Conservation (phyloP, 495 filamentous ascomycete species). For the Aspergillus bridgeri region DNA sequence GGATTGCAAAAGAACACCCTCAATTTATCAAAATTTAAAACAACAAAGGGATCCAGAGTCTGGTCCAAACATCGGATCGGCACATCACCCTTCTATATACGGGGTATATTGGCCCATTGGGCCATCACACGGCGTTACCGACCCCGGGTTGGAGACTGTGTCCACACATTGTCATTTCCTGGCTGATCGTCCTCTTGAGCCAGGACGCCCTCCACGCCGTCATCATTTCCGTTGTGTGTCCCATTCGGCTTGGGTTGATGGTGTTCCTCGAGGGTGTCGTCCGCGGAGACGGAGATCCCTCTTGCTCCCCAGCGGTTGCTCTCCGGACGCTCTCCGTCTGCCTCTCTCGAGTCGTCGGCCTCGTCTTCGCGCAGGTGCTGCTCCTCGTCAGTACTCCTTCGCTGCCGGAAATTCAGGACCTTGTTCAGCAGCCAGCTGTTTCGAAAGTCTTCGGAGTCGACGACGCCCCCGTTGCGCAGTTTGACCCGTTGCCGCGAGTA, state of each 20-base stretch:
- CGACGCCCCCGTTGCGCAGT: slow-evolving; percentile 82
- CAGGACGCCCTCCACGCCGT: slow-evolving; percentile 25
- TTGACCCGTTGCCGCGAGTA: slow-evolving; percentile 91
- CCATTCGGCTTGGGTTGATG: slow-evolving; percentile 27
- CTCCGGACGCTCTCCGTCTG: slow-evolving; percentile 22
- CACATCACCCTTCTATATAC: background rate
- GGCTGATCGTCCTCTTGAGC: slow-evolving; percentile 19
- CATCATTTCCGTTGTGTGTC: slow-evolving; percentile 13
- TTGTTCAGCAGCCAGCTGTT: slow-evolving; percentile 70
- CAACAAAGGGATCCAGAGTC: background rate
- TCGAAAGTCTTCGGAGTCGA: slow-evolving; percentile 87
- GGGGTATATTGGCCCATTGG: background rate
- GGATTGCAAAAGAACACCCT: background rate
- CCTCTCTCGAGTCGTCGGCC: slow-evolving; percentile 17
- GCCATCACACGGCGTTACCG: background rate
- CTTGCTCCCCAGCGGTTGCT: slow-evolving; percentile 68
- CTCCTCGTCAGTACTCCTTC: slow-evolving; percentile 32
- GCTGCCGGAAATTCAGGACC: slow-evolving; percentile 38
- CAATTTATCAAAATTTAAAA: background rate
- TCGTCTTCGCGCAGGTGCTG: slow-evolving; percentile 41
- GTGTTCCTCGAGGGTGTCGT: slow-evolving; percentile 63
- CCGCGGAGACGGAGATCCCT: slow-evolving; percentile 77
- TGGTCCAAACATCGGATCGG: background rate
- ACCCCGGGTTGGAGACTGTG: background rate
- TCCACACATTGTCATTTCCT: background rate